These are phyloP conservation scores for Alnus rubra DNA, from an alignment of 306 rosid species.

Conservation along the genomic window DNA sequence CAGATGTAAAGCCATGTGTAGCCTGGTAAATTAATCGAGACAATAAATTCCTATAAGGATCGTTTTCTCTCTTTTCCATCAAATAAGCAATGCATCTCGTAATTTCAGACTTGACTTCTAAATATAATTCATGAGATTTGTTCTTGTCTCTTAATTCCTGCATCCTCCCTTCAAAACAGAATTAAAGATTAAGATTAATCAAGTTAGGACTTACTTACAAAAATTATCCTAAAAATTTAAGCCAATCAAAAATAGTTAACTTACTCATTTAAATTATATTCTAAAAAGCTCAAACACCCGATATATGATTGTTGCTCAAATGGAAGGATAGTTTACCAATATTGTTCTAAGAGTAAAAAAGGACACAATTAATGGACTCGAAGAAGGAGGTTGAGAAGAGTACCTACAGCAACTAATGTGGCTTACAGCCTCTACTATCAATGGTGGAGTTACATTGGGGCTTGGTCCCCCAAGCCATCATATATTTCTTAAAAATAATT, in stretches of 20 bases:
- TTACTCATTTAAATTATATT: too few species aligned
- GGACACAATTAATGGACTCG: neutral
- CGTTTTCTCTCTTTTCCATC: conserved; percentile 62
- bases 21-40: conserved; percentile 64
- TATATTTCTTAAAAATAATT: too few species aligned
- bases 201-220: too few species aligned
- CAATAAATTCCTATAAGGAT: conserved; percentile 66
- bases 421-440: too few species aligned
- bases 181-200: neutral
- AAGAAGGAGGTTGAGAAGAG: neutral
- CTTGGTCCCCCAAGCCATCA: too few species aligned
- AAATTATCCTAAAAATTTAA: neutral
- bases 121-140: conserved; percentile 59
- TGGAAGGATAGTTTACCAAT: neutral
- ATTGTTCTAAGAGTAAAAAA: neutral
- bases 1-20: conserved; percentile 49
- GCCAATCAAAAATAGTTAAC: too few species aligned
- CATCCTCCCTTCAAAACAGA: conserved; percentile 59
- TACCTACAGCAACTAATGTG: neutral
- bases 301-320: neutral
- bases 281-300: neutral
- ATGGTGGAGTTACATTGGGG: too few species aligned
- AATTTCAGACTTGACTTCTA: conserved; percentile 71
- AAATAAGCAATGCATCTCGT: conserved; percentile 64
- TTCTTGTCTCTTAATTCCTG: conserved; percentile 55